A percentile compares a stretch with the other conserved stretches of the same genome.
phyloP scores from a whole-genome alignment of 78 protist species.

The Capsaspora owczarzaki region DNA sequence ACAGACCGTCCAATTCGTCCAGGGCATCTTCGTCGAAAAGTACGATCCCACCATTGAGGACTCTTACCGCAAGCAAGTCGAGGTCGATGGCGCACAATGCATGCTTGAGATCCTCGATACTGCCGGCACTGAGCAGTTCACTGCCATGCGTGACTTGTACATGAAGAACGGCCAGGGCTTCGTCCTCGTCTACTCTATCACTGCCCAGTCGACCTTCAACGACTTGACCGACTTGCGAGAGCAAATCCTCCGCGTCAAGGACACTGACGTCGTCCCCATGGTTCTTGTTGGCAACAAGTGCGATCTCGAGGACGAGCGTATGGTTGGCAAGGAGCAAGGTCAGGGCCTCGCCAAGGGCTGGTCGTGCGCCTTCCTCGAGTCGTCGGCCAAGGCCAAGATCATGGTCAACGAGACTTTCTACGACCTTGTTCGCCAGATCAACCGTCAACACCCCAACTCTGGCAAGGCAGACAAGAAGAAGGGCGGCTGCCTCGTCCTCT shows the following conservation, averaged over 20 bases:
- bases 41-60: constrained; percentile 98
- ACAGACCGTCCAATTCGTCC: constrained; percentile 50
- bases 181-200: constrained; percentile 70
- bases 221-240: constrained; percentile 56
- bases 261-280: constrained; percentile 20
- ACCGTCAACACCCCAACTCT: neutral
- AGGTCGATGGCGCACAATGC: constrained; percentile 44
- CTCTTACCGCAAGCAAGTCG: constrained; percentile 79
- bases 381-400: constrained; percentile 22
- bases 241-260: constrained; percentile 61
- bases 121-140: constrained; percentile 76
- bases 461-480: neutral
- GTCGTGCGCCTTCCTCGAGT: constrained; percentile 40
- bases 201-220: constrained; percentile 47
- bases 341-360: constrained; percentile 28
- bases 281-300: constrained; percentile 44
- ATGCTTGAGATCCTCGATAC: constrained; percentile 72
- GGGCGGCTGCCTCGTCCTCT: constrained; percentile 12
- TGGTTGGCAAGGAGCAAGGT: constrained; percentile 57
- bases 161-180: constrained; percentile 76
- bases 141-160: constrained; percentile 75
- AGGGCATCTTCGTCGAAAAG: constrained; percentile 42
- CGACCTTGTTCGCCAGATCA: constrained; percentile 33
- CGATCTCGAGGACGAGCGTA: constrained; percentile 56
- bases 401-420: constrained; percentile 29